Conservation (phyloP, 2,329 filamentous ascomycete genomes). For the Ceratocystiopsis brevicomis region DNA sequence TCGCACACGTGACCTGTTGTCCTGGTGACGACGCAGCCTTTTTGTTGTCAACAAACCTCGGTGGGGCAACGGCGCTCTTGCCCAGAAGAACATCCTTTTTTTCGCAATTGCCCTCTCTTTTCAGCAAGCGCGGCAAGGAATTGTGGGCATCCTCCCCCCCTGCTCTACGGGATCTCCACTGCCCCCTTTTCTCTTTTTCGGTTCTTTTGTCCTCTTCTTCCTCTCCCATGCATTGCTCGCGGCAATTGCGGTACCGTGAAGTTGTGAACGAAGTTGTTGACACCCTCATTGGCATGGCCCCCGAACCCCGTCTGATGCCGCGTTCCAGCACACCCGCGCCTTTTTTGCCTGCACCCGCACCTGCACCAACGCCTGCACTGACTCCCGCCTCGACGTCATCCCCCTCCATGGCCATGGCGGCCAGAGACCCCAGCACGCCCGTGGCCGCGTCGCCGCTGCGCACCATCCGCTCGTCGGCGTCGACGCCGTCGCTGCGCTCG, state of each 20-base stretch:
- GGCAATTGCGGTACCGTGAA: constrained; percentile 11
- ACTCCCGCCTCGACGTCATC: too few relatives aligned
- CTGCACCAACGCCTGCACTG: constrained; percentile 3
- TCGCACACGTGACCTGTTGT: neutral
- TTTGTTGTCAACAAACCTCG: too few relatives aligned
- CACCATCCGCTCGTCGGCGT: constrained; percentile 46
- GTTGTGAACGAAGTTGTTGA: constrained; percentile 13
- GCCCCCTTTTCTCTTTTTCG: neutral
- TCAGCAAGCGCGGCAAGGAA: too few relatives aligned
- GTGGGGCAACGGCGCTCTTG: too few relatives aligned
- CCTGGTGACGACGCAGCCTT: too few relatives aligned
- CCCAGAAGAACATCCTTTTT: too few relatives aligned
- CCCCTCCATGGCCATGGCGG: too few relatives aligned
- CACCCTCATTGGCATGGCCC: constrained; percentile 20
- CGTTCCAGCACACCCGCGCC: constrained; percentile 6
- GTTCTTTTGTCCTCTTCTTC: neutral
- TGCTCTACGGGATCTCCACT: too few relatives aligned
- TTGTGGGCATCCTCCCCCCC: too few relatives aligned
- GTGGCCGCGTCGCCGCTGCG: constrained; percentile 11
- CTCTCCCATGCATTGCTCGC: constrained; percentile 13
- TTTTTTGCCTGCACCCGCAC: too few relatives aligned
- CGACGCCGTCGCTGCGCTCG: constrained; percentile 59
- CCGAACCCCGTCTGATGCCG: constrained; percentile 26
- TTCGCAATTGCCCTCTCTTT: too few relatives aligned
- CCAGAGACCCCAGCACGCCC: too few relatives aligned